Evolutionary conservation across 164 flowering plant species (phyloP), one percentile per base, ranked within the genome.

Genomic region (Umbilicus rupestris): DNA sequence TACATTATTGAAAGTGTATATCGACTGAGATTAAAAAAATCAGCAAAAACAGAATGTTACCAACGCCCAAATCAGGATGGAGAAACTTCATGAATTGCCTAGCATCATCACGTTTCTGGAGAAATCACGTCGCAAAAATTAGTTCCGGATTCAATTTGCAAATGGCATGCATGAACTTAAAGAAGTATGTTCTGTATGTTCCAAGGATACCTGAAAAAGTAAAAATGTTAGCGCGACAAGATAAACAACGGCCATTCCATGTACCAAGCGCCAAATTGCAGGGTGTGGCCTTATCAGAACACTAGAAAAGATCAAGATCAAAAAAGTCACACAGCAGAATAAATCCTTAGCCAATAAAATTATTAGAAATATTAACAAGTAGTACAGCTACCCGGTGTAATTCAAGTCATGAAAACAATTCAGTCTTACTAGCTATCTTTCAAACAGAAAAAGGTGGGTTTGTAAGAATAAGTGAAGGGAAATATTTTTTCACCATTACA

Each of bases 211-310:
- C 99, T 95, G 99, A 69, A 95, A 95, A 70, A 95, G 96, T 75
- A 95, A 80, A 87, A 95, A 95, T 52, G 99, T 95, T 58, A 95
- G 86, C 29, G 90, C 79, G 46, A 95, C 96, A 65, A 95, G 99
- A 73, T 95, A 95, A 44, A 92, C 60, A 70, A 95, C 95, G 70
- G 99, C 97, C 90, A 90, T 76, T 69, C 99, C 99, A 85, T 95
- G 99, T 71, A 92, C 97, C 67, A 95, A 72, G 50, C 99, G 97
- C 99, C 99, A 95, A 62, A 95, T 72, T 65, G 99, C 97, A 71
- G 99, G 99, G 77, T 95, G 99, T 64, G 99, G 99, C 71, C 99
- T 78, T 68, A 88, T 92, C 39, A 95, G 89, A 24, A 92, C 78
- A 76, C 99, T 95, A 84, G 29, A 37, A 28, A n/a, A n/a, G n/a